Conservation (phyloP, 208 protist genomes). For the Leishmania turanica region DNA sequence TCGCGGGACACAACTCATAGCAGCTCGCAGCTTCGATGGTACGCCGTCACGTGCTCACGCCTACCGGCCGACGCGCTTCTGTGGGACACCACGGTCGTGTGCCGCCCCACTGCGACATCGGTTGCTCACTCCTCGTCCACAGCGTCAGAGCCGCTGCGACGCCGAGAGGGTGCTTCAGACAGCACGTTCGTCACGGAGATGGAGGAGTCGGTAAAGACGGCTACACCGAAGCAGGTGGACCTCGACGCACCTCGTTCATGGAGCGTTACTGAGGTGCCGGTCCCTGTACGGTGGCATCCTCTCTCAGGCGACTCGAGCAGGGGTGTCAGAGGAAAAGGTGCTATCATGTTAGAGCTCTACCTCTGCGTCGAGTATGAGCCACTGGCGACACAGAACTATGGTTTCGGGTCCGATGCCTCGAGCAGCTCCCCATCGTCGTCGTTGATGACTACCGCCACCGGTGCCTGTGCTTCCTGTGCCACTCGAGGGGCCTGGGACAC, state of each 20-base stretch:
- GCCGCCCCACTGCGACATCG: background rate
- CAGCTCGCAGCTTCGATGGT: constrained; percentile 15
- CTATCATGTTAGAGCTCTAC: constrained; percentile 5
- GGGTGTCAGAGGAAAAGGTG: background rate
- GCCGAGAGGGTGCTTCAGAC: background rate
- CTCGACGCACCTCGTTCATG: constrained; percentile 5
- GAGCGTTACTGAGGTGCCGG: constrained; percentile 22
- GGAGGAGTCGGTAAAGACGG: background rate
- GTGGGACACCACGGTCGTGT: constrained; percentile 19
- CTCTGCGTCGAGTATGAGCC: constrained; percentile 29
- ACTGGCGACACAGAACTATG: background rate
- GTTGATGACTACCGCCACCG: background rate
- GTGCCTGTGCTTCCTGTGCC: background rate
- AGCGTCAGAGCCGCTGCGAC: background rate
- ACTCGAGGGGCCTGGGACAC: background rate
- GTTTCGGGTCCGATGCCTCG: background rate
- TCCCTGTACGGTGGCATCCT: constrained; percentile 29
- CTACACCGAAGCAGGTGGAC: background rate
- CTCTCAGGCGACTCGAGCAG: background rate
- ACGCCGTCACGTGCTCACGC: background rate
- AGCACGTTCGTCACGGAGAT: constrained; percentile 18
- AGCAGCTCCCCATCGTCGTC: background rate
- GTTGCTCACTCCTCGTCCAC: background rate
- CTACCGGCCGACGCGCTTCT: constrained; percentile 8
- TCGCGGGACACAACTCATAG: background rate